Base-by-base conservation (phyloP, 148 eudicot genomes). In the Polygonum maritimum region DNA sequence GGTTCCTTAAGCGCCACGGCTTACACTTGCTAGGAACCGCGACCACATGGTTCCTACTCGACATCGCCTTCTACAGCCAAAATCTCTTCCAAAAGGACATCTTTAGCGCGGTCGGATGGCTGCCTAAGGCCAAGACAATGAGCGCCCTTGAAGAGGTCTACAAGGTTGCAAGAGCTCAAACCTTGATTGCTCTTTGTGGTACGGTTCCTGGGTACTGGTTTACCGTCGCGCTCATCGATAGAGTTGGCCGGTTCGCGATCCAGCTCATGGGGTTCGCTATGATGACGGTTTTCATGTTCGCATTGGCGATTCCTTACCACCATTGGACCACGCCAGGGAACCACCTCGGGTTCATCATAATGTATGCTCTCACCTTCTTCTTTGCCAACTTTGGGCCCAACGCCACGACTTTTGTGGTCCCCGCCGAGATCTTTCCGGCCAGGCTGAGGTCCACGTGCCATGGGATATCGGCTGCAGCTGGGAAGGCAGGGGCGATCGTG, bases 141-240 rank as follows among this genome's bases (percentile, higher is more conserved):
- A 89, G 89, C 8, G 98, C 92, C 0, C 57, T 93, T 7, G 81
- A 89, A 1, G 98, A 93, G 81, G 89, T 93, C 6, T 88, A 48
- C 80, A 80, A 51, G 78, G 85, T 93, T 21, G 90, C 96, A 0
- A 71, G 85, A 62, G 98, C 98, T n/a, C 98, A 93, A 65, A 89
- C 94, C 1, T 81, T 93, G 0, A 88, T 93, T 5, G 87, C 98
- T 6, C 86, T 93, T 0, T 93, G 89, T 71, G 90, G 98, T n/a
- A 93, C 98, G 0, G 90, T 93, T 5, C 98, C 98, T 0, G 98
- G 98, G 0, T 93, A 93, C 81, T 93, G 96, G 98, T 87, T 91
- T 76, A 93, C 98, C 0, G 98, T 93, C 12, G 35, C 69, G 0
- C 76, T 91, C 31, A 93, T 93, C 12, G 96, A 91, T 26, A 77